These are phyloP conservation scores for Musa beccarii DNA, from an alignment of 176 grass and related monocot species.

Conservation along the genomic window DNA sequence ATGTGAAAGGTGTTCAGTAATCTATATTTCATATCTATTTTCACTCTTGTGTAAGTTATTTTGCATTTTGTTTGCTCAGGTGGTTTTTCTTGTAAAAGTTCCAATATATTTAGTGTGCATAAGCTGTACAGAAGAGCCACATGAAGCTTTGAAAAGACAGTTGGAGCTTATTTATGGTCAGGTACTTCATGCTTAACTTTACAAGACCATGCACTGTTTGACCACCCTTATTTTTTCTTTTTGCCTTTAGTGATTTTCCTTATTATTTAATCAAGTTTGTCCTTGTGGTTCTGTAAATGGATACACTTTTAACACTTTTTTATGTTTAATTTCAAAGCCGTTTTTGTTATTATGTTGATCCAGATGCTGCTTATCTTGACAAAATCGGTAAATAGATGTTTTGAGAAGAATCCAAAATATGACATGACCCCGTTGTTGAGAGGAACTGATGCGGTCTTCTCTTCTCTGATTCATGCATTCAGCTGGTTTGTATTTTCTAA, in stretches of 20 bases:
- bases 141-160: conserved; percentile 68
- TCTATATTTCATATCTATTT: not conserved
- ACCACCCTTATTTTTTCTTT: conserved; percentile 10
- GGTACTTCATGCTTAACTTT: conserved; percentile 40
- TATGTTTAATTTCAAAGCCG: not conserved
- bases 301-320: not conserved
- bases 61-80: conserved; percentile 30
- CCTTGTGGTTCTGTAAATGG: not conserved
- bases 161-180: conserved; percentile 96
- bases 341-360: conserved; percentile 18
- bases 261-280: not conserved
- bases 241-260: conserved; percentile 15
- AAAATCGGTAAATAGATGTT: conserved; percentile 84
- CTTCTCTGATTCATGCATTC: conserved; percentile 83
- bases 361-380: conserved; percentile 98
- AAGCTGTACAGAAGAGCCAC: conserved; percentile 86
- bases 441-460: conserved; percentile 87
- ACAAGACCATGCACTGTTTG: not conserved
- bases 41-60: not conserved
- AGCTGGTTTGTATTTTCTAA: conserved; percentile 46
- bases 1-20: no score
- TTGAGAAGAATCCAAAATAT: conserved; percentile 98
- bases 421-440: conserved; percentile 85
- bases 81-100: conserved; percentile 96
- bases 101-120: conserved; percentile 98